Evolutionary conservation across 495 filamentous ascomycete species (phyloP).

Genomic region (Hypoxylon fragiforme): DNA sequence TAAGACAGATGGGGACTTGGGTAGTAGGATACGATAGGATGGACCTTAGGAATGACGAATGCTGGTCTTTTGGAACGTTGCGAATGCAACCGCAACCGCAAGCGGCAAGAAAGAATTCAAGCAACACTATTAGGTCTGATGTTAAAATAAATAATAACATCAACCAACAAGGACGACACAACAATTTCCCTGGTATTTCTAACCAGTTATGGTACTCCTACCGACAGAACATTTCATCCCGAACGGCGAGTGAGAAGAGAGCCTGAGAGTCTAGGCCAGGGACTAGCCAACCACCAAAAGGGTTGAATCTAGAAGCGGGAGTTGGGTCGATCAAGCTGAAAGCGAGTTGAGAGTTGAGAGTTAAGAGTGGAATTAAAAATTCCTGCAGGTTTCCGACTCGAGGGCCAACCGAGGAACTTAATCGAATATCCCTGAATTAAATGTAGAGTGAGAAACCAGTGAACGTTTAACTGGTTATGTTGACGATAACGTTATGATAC

Average conservation of each 20-base stretch:
- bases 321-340: conserved; percentile 38
- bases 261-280: conserved; percentile 35
- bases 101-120: background rate
- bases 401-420: conserved; percentile 17
- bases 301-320: conserved; percentile 37
- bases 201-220: conserved; percentile 34
- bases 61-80: conserved; percentile 24
- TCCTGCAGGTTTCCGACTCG: conserved; percentile 22
- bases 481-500: conserved; percentile 4
- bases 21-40: conserved; percentile 7
- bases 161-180: conserved; percentile 16
- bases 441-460: conserved; percentile 2
- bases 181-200: conserved; percentile 8
- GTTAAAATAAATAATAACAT: conserved; percentile 17
- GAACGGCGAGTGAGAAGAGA: conserved; percentile 37
- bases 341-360: too few species aligned
- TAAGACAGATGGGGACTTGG: conserved; percentile 31
- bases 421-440: conserved; percentile 12
- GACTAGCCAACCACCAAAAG: conserved; percentile 38
- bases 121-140: conserved; percentile 10
- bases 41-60: conserved; percentile 24
- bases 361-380: conserved; percentile 21
- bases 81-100: conserved; percentile 23
- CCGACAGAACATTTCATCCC: conserved; percentile 32
- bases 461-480: conserved; percentile 7